Evolutionary conservation across 2,329 filamentous ascomycete species (phyloP).

Genomic region (Cercospora zeina): DNA sequence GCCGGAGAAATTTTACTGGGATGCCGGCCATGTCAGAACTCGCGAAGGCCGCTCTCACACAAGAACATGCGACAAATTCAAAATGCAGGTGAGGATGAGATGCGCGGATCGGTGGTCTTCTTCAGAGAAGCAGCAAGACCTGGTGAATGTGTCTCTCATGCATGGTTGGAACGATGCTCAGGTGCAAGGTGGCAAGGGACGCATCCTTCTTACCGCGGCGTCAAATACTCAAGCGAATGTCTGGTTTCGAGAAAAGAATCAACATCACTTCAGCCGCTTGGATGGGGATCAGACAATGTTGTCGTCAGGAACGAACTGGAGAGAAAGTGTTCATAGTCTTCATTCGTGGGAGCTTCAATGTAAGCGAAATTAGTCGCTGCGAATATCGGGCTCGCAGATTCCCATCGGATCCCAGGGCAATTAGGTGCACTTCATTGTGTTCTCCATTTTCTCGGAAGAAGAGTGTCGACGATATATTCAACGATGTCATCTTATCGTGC

Average conservation of each 20-base stretch:
- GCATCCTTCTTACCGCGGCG: background rate
- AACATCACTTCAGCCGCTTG: background rate
- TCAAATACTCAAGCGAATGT: background rate
- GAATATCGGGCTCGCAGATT: too few relatives aligned
- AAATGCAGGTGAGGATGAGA: background rate
- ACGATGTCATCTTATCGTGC: too few relatives aligned
- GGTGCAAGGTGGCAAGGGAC: background rate
- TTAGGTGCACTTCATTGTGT: too few relatives aligned
- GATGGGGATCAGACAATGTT: background rate
- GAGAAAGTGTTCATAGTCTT: background rate
- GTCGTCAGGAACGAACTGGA: background rate
- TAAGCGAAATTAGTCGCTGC: background rate
- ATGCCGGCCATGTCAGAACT: background rate
- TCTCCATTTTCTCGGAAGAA: too few relatives aligned
- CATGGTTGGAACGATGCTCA: conserved; percentile 7
- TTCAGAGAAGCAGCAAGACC: background rate
- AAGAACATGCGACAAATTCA: background rate
- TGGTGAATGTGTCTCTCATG: conserved; percentile 1
- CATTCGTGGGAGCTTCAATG: conserved; percentile 5
- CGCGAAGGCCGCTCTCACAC: background rate
- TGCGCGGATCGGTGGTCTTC: background rate
- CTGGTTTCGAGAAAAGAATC: conserved; percentile 1
- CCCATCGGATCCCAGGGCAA: too few relatives aligned
- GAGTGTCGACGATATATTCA: too few relatives aligned
- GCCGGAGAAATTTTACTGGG: background rate